Conservation (phyloP, 83 land plant genomes). For the Thuja plicata region DNA sequence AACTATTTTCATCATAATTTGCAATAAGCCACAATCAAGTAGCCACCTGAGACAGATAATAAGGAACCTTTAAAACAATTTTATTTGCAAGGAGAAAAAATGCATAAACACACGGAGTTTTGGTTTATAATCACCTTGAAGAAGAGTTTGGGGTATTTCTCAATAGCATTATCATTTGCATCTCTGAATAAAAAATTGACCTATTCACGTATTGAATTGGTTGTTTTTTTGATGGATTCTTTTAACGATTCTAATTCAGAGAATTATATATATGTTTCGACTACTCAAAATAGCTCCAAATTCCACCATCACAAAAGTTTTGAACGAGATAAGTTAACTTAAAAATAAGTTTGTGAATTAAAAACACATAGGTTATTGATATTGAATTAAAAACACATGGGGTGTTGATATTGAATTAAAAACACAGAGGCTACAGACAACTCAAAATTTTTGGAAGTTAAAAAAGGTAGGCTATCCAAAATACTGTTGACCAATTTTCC, state of each 20-base stretch:
- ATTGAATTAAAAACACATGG: too few species aligned
- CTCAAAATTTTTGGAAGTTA: too few species aligned
- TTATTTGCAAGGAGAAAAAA: background rate
- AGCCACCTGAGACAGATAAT: conserved; percentile 17
- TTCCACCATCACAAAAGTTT: too few species aligned
- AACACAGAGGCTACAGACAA: too few species aligned
- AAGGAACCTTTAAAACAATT: background rate
- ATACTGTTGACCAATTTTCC: too few species aligned
- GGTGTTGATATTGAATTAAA: too few species aligned
- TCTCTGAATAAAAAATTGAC: background rate
- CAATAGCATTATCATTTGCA: conserved; percentile 3
- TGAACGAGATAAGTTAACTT: too few species aligned
- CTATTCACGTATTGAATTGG: background rate
- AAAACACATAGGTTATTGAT: too few species aligned
- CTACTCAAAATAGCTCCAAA: background rate
- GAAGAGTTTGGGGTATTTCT: conserved; percentile 6
- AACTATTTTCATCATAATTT: too few species aligned
- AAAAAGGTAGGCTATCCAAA: too few species aligned
- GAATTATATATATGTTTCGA: background rate
- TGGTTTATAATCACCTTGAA: background rate
- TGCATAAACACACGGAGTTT: background rate
- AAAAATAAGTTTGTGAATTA: too few species aligned
- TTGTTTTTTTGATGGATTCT: background rate
- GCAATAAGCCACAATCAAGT: background rate
- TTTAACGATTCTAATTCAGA: background rate